A percentile compares a stretch with the other conserved stretches of the same genome.
phyloP scores from a whole-genome alignment of 495 filamentous ascomycete genomes.

The Penicillium chermesinum region DNA sequence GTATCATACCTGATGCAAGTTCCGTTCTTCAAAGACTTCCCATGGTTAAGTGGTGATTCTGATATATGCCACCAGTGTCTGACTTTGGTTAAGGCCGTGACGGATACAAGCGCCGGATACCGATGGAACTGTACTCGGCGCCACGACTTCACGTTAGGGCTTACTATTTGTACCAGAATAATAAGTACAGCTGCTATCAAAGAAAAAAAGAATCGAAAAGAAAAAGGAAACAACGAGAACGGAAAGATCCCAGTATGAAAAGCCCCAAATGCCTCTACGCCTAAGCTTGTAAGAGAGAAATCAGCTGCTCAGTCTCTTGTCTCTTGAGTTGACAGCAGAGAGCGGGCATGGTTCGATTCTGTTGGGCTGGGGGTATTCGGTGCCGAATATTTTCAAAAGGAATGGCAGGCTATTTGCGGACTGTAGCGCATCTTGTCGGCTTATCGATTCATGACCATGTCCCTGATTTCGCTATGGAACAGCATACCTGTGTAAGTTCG shows the following conservation, averaged over 20 bases:
- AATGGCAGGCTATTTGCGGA: conserved; percentile 7
- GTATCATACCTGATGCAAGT: conserved; percentile 11
- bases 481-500: background rate
- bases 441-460: too few species aligned
- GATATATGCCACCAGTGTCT: conserved; percentile 10
- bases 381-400: conserved; percentile 12
- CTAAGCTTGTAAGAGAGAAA: conserved; percentile 6
- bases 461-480: too few species aligned
- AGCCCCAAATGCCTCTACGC: background rate
- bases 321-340: conserved; percentile 10
- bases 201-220: too few species aligned
- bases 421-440: too few species aligned
- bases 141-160: conserved; percentile 4
- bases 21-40: conserved; percentile 6
- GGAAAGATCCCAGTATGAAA: conserved; percentile 1
- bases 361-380: conserved; percentile 6
- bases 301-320: conserved; percentile 1
- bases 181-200: conserved; percentile 13
- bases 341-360: conserved; percentile 10
- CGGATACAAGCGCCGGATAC: conserved; percentile 14
- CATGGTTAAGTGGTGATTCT: background rate
- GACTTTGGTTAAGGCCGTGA: conserved; percentile 4
- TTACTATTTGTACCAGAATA: conserved; percentile 12
- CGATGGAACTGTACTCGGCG: conserved; percentile 13
- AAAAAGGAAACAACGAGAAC: too few species aligned